Base-by-base conservation (phyloP, 2,329 filamentous ascomycete species). In the Calonectria henricotiae region DNA sequence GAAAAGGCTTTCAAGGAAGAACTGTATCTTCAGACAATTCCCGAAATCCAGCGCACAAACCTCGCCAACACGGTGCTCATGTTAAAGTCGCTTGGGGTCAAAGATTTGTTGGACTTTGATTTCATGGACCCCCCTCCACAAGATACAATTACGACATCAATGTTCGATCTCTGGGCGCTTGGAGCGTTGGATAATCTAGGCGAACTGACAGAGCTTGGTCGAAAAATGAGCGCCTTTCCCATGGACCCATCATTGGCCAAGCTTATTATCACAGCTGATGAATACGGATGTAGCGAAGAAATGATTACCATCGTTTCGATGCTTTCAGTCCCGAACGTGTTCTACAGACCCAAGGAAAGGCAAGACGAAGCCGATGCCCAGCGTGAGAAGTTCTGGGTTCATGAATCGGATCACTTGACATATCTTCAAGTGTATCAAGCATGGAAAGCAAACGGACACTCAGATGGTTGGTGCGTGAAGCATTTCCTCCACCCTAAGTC, bases 121-220 rank as follows among this genome's bases (percentile, higher is more conserved):
- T 99, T 99, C 77, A 98, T 99, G 96, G 96, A 99, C 76, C 96
- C 96, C 1, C 96, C 96, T 7, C 96, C 96, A 0, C 96, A 99
- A 83, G 97, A 99, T 78, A 98, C 95, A 0, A 98, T 99, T 74
- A 96, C 94, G 0, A 99, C 96, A 0, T 98, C 95, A 4, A 91
- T 99, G 41, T 99, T 98, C 83, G 96, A 99, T 77, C 89, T 99
- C 0, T 99, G 96, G 96, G 95, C 96, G 0, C 87, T 99, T 0
- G 96, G 96, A 1, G 96, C 96, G 0, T 84, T 99, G 13, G 94
- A 98, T 80, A 98, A 99, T 76, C 88, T 98, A 17, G 97, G 96
- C 41, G 94, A 98, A 74, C 88, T 99, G 30, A 99, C 96, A 0
- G 86, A 90, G 0, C 89, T 99, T 1, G 96, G 96, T 35, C 90